Evolutionary conservation across 805 yeast genomes (phyloP).

Genomic region (Cyberlindnera xylosilytica): DNA sequence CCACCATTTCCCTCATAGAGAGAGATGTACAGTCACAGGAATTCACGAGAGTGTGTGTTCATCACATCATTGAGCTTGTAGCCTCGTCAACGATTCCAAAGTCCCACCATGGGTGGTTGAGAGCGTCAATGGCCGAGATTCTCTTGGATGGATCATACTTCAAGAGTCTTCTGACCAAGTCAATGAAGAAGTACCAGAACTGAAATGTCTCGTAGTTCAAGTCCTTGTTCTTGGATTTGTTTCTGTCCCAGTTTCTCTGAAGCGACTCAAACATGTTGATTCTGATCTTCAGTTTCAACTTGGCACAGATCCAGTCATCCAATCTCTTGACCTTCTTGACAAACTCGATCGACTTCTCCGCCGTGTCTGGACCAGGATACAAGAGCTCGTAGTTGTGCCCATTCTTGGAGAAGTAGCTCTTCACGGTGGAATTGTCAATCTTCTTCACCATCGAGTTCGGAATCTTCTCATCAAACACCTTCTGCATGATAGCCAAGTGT

Average conservation of each 20-base stretch:
- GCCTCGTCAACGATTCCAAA: slow-evolving; percentile 58
- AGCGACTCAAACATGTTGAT: slow-evolving; percentile 25
- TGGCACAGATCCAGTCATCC: slow-evolving; percentile 41
- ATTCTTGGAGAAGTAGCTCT: slow-evolving; percentile 13
- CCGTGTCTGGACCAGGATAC: slow-evolving; percentile 39
- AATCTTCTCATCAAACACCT: slow-evolving; percentile 56
- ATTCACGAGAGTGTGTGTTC: neutral
- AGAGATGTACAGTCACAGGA: neutral
- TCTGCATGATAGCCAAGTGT: slow-evolving; percentile 94
- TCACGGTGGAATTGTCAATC: slow-evolving; percentile 12
- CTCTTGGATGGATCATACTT: slow-evolving; percentile 70
- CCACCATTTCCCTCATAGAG: too few species aligned
- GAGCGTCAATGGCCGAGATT: slow-evolving; percentile 71
- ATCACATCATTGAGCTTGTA: slow-evolving; percentile 19
- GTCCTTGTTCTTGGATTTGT: slow-evolving; percentile 30
- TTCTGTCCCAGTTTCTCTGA: slow-evolving; percentile 20
- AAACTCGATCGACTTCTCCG: slow-evolving; percentile 33
- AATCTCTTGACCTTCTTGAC: slow-evolving; percentile 41
- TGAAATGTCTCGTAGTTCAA: slow-evolving; percentile 58
- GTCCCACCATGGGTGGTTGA: slow-evolving; percentile 80
- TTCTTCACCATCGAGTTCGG: slow-evolving; percentile 34
- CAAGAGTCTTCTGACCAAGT: slow-evolving; percentile 61
- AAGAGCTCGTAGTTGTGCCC: slow-evolving; percentile 25
- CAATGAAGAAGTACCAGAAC: slow-evolving; percentile 83
- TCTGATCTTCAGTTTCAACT: slow-evolving; percentile 26